Conservation (phyloP, 2,329 filamentous ascomycete species). For the Waltergamsia citrina region DNA sequence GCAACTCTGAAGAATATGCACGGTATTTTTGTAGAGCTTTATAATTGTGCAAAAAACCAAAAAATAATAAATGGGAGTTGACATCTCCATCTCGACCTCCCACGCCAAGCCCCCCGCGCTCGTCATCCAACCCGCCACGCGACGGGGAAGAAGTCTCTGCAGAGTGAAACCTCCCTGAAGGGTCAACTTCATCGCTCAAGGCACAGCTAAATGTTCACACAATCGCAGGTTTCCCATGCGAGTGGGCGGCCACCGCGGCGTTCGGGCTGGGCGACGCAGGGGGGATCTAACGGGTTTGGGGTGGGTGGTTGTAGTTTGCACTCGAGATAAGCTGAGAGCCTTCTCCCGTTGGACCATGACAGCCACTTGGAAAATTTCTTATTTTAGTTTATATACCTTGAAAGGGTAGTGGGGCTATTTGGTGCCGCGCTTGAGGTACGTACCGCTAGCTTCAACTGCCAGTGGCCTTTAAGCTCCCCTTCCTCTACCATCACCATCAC, state of each 20-base stretch:
- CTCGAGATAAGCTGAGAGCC: conserved; percentile 41
- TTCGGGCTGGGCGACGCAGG: conserved; percentile 58
- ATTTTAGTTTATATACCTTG: conserved; percentile 14
- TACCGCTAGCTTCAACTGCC: no score
- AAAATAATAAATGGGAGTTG: conserved; percentile 30
- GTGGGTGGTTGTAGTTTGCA: no score
- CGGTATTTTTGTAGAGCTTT: not conserved
- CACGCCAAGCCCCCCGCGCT: conserved; percentile 47
- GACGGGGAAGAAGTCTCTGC: conserved; percentile 63
- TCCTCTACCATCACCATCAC: not conserved
- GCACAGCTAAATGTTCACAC: conserved; percentile 41
- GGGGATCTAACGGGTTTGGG: conserved; percentile 48
- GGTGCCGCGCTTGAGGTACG: no score
- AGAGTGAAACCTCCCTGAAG: conserved; percentile 67
- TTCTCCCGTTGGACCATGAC: conserved; percentile 55
- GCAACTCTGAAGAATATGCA: not conserved
- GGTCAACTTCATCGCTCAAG: conserved; percentile 60
- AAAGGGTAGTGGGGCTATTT: not conserved
- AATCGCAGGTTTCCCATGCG: conserved; percentile 58
- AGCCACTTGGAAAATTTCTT: conserved; percentile 25
- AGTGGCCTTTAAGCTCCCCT: not conserved
- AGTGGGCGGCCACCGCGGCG: conserved; percentile 56
- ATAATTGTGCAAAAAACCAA: conserved; percentile 15
- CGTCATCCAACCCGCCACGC: conserved; percentile 62
- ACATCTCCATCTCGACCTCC: conserved; percentile 43